These are phyloP conservation scores for Acacia pycnantha DNA, from an alignment of 331 rosid genomes.

Conservation along the genomic window DNA sequence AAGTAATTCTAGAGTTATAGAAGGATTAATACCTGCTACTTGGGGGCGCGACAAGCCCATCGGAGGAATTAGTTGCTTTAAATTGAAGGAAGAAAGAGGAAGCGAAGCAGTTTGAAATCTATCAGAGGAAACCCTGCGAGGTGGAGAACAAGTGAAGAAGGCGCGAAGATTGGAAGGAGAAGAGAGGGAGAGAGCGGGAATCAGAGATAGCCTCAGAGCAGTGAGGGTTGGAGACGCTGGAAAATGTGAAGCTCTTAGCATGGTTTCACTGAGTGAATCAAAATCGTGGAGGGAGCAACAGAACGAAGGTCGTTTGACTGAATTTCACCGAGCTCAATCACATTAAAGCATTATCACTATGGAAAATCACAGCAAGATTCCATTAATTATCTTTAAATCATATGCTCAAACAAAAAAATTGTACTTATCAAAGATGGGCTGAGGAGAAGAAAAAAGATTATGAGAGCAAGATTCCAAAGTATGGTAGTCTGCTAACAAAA, in stretches of 20 bases:
- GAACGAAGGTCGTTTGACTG: not conserved
- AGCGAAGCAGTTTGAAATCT: constrained; percentile 30
- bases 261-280: not conserved
- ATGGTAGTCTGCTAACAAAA: too few species aligned
- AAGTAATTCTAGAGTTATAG: constrained; percentile 7
- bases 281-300: not conserved
- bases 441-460: too few species aligned
- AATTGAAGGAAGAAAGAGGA: constrained; percentile 28
- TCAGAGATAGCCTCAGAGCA: constrained; percentile 17
- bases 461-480: too few species aligned
- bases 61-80: constrained; percentile 22
- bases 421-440: too few species aligned
- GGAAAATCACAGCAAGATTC: too few species aligned
- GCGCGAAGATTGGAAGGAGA: constrained; percentile 30
- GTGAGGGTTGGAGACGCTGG: constrained; percentile 35
- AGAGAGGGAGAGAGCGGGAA: constrained; percentile 20
- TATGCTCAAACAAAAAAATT: too few species aligned
- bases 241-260: constrained; percentile 34
- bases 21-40: constrained; percentile 36
- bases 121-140: not conserved
- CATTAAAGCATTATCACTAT: too few species aligned
- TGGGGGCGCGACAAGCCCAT: constrained; percentile 25
- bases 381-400: too few species aligned
- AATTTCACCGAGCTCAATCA: too few species aligned
- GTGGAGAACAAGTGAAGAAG: constrained; percentile 6